A percentile compares a stretch with the other conserved stretches of the same genome.
Conservation (phyloP, 176 grass and related monocot genomes). For the Avena eriantha region DNA sequence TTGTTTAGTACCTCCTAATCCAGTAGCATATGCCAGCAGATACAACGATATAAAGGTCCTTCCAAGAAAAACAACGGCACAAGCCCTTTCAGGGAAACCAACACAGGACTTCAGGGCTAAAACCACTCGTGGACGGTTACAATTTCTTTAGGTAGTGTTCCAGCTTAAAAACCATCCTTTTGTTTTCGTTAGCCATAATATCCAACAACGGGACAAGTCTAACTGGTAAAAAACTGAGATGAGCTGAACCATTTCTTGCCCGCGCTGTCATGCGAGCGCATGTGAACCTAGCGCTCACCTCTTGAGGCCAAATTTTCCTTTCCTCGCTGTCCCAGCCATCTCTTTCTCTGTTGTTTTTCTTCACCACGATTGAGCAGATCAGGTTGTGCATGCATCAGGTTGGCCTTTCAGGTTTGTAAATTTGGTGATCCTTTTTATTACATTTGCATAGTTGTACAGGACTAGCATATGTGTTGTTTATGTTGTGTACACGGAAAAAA, state of each 20-base stretch:
- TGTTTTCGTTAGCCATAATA: neutral
- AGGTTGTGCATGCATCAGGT: neutral
- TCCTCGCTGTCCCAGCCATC: neutral
- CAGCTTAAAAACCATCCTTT: neutral
- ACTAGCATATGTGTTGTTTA: neutral
- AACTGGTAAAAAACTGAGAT: neutral
- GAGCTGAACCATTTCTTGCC: neutral
- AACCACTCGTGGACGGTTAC: neutral
- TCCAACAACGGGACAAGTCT: neutral
- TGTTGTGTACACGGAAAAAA: neutral
- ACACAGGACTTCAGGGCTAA: neutral
- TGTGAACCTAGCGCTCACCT: neutral
- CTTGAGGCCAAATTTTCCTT: neutral
- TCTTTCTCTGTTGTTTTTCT: neutral
- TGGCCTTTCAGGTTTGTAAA: neutral
- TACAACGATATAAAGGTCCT: slow-evolving; percentile 28
- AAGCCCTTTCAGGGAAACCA: neutral
- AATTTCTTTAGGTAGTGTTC: slow-evolving; percentile 9
- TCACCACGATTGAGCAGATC: no score
- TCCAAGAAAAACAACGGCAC: neutral
- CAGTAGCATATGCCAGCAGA: neutral
- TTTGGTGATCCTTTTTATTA: neutral
- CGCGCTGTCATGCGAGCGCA: neutral
- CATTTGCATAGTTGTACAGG: neutral
- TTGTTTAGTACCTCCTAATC: slow-evolving; percentile 8